A percentile compares a stretch with the other conserved stretches of the same genome.
Evolutionary conservation across 108 stramenopile genomes (phyloP).

Genomic region (Fragilaria radians): DNA sequence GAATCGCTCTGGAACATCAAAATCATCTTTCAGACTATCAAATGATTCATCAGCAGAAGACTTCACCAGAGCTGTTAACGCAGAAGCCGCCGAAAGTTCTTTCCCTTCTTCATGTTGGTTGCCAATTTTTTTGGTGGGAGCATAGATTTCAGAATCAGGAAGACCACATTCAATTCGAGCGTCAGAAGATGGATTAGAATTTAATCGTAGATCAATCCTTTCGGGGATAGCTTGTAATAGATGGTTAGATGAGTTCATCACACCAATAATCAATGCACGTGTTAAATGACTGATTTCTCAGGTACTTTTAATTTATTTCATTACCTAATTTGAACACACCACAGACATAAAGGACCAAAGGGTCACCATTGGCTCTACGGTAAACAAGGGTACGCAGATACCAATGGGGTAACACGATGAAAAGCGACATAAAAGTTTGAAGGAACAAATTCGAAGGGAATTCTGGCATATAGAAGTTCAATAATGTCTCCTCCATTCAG

Average conservation of each 20-base stretch:
- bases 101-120: background rate
- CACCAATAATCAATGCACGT: too few relatives aligned
- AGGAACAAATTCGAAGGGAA: too few relatives aligned
- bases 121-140: background rate
- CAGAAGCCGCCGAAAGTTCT: conserved; percentile 3
- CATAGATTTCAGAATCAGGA: background rate
- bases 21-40: conserved; percentile 5
- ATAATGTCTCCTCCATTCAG: too few relatives aligned
- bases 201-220: background rate
- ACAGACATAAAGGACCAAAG: too few relatives aligned
- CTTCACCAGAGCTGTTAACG: background rate
- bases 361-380: too few relatives aligned
- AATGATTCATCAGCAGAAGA: background rate
- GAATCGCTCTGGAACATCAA: conserved; percentile 37
- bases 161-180: background rate
- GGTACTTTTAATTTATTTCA: too few relatives aligned
- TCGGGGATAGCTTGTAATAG: background rate
- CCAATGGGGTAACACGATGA: too few relatives aligned
- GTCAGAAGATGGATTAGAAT: background rate
- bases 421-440: too few relatives aligned
- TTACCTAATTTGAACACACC: too few relatives aligned
- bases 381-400: too few relatives aligned
- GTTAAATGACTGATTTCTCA: too few relatives aligned
- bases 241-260: background rate
- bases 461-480: too few relatives aligned